These are phyloP conservation scores for Rhizopogon vesiculosus DNA, from an alignment of 768 basidiomycete genomes.

Conservation along the genomic window DNA sequence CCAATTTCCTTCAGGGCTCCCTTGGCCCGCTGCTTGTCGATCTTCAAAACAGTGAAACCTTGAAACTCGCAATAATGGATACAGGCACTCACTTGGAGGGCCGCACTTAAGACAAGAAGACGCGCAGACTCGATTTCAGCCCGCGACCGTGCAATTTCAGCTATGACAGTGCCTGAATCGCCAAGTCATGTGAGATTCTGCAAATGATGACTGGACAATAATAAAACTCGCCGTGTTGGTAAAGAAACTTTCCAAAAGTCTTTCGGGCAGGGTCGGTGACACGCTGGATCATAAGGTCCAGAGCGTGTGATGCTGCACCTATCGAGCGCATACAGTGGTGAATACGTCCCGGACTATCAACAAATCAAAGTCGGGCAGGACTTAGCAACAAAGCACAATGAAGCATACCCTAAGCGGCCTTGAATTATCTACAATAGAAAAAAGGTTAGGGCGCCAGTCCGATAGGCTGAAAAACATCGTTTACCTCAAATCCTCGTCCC, in stretches of 20 bases:
- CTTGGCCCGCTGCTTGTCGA: conserved; percentile 88
- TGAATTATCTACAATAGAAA: conserved; percentile 68
- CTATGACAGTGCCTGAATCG: conserved; percentile 73
- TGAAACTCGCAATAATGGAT: not conserved
- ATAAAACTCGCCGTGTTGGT: conserved; percentile 72
- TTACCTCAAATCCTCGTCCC: conserved; percentile 91
- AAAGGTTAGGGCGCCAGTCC: not conserved
- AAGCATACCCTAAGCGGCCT: conserved; percentile 81
- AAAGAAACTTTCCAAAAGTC: conserved; percentile 90
- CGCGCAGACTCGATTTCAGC: conserved; percentile 90
- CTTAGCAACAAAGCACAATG: not conserved
- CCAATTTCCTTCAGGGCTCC: conserved; percentile 97
- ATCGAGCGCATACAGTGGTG: conserved; percentile 99
- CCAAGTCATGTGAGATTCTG: not conserved
- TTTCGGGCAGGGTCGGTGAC: conserved; percentile 90
- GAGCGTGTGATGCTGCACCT: conserved; percentile 77
- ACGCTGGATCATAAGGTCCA: conserved; percentile 85
- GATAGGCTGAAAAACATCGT: conserved; percentile 2
- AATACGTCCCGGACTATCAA: conserved; percentile 80
- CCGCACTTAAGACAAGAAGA: conserved; percentile 88
- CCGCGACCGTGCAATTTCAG: conserved; percentile 87
- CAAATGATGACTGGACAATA: not conserved
- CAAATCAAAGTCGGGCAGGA: conserved; percentile 2
- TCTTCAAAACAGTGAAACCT: conserved; percentile 37
- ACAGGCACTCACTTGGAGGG: conserved; percentile 55